Evolutionary conservation across 345 rosid genomes (phyloP).

Genomic region (Linum tenue): DNA sequence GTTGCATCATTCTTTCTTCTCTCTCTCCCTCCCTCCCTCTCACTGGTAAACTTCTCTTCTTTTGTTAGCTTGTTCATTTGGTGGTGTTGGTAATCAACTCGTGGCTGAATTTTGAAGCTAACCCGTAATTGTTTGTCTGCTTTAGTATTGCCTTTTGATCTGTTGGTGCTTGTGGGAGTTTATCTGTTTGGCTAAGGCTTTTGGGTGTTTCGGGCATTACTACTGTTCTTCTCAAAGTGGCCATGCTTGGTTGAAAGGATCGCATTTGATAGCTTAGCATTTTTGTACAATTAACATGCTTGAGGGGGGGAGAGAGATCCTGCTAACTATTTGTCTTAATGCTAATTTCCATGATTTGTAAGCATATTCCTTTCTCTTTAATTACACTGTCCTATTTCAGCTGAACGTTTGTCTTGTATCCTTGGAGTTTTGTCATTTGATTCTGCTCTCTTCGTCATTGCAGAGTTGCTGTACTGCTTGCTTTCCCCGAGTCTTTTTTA

Average conservation of each 20-base stretch:
- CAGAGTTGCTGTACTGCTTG: background rate
- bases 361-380: background rate
- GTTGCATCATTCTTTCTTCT: no score
- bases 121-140: background rate
- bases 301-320: no score
- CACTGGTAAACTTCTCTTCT: background rate
- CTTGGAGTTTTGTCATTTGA: background rate
- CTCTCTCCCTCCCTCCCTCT: background rate
- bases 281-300: background rate
- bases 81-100: background rate
- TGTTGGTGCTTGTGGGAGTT: no score
- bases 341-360: no score
- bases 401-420: background rate
- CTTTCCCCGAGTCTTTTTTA: background rate
- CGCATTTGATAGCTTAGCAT: background rate
- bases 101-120: background rate
- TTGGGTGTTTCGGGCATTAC: no score
- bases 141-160: background rate
- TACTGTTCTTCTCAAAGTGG: background rate
- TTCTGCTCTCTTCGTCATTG: background rate
- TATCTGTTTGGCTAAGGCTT: no score
- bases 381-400: background rate
- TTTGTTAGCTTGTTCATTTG: background rate
- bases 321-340: background rate
- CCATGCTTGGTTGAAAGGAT: background rate